Percentiles rank a stretch among this genome's conserved stretches.
Evolutionary conservation across 345 rosid genomes (phyloP).

Genomic region (Dimocarpus longan): DNA sequence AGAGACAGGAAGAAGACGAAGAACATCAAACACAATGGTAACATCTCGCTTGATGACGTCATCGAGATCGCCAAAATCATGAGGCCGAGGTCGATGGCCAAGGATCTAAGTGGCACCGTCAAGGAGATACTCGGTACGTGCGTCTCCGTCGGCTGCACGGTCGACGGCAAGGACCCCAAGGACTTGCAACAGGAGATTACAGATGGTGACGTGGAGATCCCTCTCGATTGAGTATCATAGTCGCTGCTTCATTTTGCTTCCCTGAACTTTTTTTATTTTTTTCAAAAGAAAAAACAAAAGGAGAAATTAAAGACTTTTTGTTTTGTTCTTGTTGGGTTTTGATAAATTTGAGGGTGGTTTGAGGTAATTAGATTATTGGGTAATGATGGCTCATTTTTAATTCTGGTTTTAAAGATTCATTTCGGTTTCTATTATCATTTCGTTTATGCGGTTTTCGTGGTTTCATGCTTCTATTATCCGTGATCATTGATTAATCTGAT

Average conservation of each 20-base stretch:
- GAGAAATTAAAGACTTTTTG: not conserved
- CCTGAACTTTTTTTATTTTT: constrained; percentile 6
- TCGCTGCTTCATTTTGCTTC: constrained; percentile 1
- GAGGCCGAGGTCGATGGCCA: constrained; percentile 58
- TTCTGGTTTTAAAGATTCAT: too few species aligned
- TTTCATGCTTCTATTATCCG: too few species aligned
- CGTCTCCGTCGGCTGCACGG: constrained; percentile 66
- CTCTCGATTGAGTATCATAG: constrained; percentile 38
- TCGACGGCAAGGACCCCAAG: constrained; percentile 60
- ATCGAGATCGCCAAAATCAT: constrained; percentile 58
- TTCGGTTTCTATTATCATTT: too few species aligned
- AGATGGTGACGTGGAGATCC: constrained; percentile 53
- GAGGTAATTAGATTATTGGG: constrained; percentile 20
- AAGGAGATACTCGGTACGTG: constrained; percentile 67
- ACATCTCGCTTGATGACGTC: constrained; percentile 56
- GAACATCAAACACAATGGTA: constrained; percentile 55
- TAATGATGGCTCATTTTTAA: not conserved
- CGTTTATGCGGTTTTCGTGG: too few species aligned
- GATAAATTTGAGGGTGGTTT: constrained; percentile 9
- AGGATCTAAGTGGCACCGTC: constrained; percentile 57
- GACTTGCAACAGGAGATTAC: constrained; percentile 54
- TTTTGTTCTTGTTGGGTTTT: constrained; percentile 16
- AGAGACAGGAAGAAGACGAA: constrained; percentile 60
- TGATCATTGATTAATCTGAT: not conserved
- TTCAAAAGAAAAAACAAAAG: not conserved